These are phyloP conservation scores for Calycina herbarum DNA, from an alignment of 2,329 filamentous ascomycete genomes.

Conservation along the genomic window DNA sequence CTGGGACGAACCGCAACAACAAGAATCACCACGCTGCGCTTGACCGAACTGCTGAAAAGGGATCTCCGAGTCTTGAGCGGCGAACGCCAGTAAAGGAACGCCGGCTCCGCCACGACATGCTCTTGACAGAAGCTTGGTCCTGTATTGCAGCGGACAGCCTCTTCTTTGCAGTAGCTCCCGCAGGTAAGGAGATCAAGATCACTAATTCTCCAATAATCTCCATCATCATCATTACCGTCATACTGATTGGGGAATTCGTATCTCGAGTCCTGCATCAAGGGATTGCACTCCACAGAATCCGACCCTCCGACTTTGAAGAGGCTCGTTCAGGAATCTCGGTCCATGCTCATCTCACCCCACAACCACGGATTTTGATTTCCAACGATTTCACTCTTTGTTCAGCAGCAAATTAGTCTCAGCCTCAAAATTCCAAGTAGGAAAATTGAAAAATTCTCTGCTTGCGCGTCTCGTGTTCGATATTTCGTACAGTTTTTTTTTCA, in stretches of 20 bases:
- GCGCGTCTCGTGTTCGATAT: background rate
- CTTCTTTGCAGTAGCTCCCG: background rate
- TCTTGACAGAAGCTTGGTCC: background rate
- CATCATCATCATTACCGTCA: background rate
- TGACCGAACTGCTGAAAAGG: conserved; percentile 5
- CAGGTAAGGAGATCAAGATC: background rate
- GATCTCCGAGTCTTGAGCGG: background rate
- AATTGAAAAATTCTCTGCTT: background rate
- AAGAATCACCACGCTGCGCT: background rate
- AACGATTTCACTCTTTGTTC: background rate
- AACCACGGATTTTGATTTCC: too few relatives aligned
- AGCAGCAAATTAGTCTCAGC: background rate
- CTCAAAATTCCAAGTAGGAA: background rate
- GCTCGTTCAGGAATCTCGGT: background rate
- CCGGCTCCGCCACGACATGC: conserved; percentile 2
- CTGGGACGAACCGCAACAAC: too few relatives aligned
- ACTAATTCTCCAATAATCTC: background rate
- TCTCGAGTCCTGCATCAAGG: background rate
- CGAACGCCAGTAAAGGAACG: background rate
- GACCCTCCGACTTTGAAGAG: background rate
- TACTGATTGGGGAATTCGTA: background rate
- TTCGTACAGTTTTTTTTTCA: background rate
- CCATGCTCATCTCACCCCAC: background rate
- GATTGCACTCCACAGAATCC: background rate
- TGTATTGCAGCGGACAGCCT: background rate